Evolutionary conservation across 1,139 yeast species (phyloP).

Genomic region (Kurtzmaniella quercitrusa): DNA sequence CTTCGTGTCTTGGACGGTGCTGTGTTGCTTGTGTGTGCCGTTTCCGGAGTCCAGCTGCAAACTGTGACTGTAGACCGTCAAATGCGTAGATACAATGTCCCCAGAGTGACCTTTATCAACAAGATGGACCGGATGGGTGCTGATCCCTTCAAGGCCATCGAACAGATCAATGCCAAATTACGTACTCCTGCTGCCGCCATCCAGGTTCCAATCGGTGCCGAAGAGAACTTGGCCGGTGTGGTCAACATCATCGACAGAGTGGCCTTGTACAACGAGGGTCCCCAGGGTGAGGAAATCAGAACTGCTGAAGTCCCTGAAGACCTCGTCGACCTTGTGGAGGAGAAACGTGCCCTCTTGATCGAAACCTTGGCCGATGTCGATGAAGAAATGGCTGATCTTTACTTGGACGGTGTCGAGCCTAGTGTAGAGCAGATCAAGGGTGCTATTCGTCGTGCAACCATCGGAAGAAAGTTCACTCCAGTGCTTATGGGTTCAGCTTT

Average conservation of each 20-base stretch:
- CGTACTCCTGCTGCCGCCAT: slow-evolving; percentile 96
- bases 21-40: slow-evolving; percentile 96
- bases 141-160: slow-evolving; percentile 91
- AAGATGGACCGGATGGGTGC: slow-evolving; percentile 99
- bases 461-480: slow-evolving; percentile 95
- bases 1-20: slow-evolving; percentile 97
- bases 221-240: slow-evolving; percentile 77
- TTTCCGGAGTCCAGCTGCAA: slow-evolving; percentile 96
- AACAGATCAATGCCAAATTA: slow-evolving; percentile 80
- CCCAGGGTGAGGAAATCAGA: slow-evolving; percentile 77
- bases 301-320: slow-evolving; percentile 71
- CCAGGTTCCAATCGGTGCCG: slow-evolving; percentile 96
- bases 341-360: slow-evolving; percentile 75
- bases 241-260: slow-evolving; percentile 87
- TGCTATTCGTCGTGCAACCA: slow-evolving; percentile 95
- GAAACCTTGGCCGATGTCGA: slow-evolving; percentile 97
- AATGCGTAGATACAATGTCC: slow-evolving; percentile 97
- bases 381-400: slow-evolving; percentile 93
- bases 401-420: slow-evolving; percentile 87
- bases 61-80: slow-evolving; percentile 98
- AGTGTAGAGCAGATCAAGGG: slow-evolving; percentile 72
- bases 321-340: slow-evolving; percentile 70
- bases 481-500: slow-evolving; percentile 98
- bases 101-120: slow-evolving; percentile 91
- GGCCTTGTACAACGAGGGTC: slow-evolving; percentile 85